Percentiles rank a stretch among this genome's conserved stretches.
Conservation (phyloP, 2,329 filamentous ascomycete genomes). For the Geoglossum cookeanum region DNA sequence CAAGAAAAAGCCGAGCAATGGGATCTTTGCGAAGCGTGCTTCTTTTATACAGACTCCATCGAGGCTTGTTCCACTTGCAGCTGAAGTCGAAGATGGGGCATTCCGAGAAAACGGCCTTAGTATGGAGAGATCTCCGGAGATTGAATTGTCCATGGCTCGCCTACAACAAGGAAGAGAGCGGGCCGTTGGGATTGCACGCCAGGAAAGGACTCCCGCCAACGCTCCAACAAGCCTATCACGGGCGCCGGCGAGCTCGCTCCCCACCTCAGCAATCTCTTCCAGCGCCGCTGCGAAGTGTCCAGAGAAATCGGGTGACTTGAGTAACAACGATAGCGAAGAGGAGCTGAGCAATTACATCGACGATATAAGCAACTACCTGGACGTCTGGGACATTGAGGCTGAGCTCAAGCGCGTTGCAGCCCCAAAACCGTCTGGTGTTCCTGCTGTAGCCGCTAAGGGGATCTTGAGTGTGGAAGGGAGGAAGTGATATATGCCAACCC, state of each 20-base stretch:
- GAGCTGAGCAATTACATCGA: background rate
- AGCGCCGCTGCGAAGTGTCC: background rate
- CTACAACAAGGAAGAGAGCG: background rate
- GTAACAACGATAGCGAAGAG: background rate
- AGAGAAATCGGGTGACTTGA: background rate
- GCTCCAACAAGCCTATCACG: background rate
- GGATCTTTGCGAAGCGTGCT: background rate
- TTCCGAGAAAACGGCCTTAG: background rate
- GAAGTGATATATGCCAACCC: background rate
- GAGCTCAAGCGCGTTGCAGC: background rate
- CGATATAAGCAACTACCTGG: background rate
- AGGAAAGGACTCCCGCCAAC: background rate
- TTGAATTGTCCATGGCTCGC: background rate
- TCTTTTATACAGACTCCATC: background rate
- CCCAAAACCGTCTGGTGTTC: background rate
- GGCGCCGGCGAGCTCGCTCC: too few relatives aligned
- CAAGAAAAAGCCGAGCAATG: background rate
- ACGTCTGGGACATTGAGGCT: background rate
- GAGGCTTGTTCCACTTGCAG: background rate
- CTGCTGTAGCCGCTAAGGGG: background rate
- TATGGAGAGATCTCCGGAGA: slow-evolving; percentile 1
- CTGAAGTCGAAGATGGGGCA: background rate
- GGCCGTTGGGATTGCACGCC: background rate
- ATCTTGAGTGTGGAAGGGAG: background rate
- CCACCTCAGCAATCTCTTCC: background rate